Conservation (phyloP, 805 yeast species). For the Ogataea allantospora region DNA sequence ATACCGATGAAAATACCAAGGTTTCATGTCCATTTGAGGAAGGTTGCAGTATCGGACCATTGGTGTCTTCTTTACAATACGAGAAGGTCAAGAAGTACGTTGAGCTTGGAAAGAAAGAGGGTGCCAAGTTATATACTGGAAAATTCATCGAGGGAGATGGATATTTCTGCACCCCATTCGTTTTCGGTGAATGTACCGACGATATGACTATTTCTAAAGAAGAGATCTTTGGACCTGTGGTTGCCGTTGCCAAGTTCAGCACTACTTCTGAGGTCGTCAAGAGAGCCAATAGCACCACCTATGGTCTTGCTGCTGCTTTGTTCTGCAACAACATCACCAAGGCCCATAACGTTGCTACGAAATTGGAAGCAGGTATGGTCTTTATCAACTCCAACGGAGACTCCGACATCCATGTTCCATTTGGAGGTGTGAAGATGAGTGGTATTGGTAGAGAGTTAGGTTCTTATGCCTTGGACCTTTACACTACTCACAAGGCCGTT, state of each 20-base stretch:
- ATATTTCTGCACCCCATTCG: conserved; percentile 67
- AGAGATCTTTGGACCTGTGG: conserved; percentile 83
- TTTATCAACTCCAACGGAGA: conserved; percentile 62
- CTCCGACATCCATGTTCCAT: conserved; percentile 56
- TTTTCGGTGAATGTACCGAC: conserved; percentile 66
- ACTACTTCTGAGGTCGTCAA: conserved; percentile 63
- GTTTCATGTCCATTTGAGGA: conserved; percentile 71
- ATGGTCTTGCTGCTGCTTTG: conserved; percentile 78
- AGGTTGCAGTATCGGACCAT: conserved; percentile 69
- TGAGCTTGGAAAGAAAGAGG: conserved; percentile 63
- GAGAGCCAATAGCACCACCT: conserved; percentile 65
- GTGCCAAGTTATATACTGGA: conserved; percentile 73
- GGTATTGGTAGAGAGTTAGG: conserved; percentile 72
- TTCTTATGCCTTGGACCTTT: conserved; percentile 58
- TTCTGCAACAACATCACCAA: conserved; percentile 63
- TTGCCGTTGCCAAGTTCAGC: conserved; percentile 62
- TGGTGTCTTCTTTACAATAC: conserved; percentile 64
- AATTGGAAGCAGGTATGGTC: conserved; percentile 64
- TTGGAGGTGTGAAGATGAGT: conserved; percentile 67
- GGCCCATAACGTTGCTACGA: conserved; percentile 60
- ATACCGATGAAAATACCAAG: conserved; percentile 43
- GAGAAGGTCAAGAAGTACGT: conserved; percentile 66
- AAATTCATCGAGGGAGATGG: conserved; percentile 57
- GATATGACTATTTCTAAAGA: conserved; percentile 64
- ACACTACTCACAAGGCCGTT: conserved; percentile 64